Evolutionary conservation across 371 early-diverging fungal genomes (phyloP).

Genomic region (Mucor plumbeus): DNA sequence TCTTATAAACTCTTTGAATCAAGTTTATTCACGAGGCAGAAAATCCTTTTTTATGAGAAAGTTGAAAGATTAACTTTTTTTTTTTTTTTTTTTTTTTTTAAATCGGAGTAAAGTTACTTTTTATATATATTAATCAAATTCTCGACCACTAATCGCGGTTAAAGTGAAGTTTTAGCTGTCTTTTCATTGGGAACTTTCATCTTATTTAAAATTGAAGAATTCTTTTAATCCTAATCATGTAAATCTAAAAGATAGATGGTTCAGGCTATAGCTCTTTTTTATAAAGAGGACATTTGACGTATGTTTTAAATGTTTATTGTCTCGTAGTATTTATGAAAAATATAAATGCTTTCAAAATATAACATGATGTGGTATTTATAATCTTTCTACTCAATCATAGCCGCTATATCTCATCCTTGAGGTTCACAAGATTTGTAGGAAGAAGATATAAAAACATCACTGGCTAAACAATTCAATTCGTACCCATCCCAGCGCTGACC

Average conservation of each 20-base stretch:
- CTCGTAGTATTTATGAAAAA: not conserved
- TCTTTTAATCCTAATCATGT: too few species aligned
- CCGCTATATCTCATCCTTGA: not conserved
- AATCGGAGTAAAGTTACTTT: conserved; percentile 3
- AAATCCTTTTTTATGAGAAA: too few species aligned
- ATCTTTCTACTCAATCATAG: not conserved
- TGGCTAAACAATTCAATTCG: too few species aligned
- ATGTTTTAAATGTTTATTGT: not conserved
- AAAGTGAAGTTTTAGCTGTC: too few species aligned
- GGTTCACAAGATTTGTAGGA: too few species aligned
- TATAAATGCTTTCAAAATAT: not conserved
- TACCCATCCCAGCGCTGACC: too few species aligned
- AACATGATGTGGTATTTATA: not conserved
- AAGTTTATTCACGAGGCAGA: not conserved
- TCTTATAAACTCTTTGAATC: not conserved
- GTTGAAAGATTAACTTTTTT: too few species aligned
- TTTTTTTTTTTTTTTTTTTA: not conserved
- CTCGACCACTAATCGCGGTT: not conserved
- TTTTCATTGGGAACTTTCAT: too few species aligned
- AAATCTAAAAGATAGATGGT: too few species aligned
- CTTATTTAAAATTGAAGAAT: too few species aligned
- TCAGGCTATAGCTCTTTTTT: too few species aligned
- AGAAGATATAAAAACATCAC: too few species aligned
- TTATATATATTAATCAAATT: not conserved
- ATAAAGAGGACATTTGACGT: not conserved